These are phyloP conservation scores for Epichloe hybrida DNA, from an alignment of 2,329 filamentous ascomycete genomes.

Conservation along the genomic window DNA sequence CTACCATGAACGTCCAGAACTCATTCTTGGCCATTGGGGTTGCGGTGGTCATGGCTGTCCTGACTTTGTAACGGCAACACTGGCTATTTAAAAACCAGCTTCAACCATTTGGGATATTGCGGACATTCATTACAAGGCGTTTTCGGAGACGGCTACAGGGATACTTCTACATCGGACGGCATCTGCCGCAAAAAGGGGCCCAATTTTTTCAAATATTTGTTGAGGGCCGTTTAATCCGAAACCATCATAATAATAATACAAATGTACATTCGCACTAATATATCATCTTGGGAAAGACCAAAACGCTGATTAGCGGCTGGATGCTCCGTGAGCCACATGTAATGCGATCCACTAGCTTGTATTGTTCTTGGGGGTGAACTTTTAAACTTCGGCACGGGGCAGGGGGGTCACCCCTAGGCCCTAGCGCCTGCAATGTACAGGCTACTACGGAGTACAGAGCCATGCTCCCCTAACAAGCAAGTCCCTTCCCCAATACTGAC, in stretches of 20 bases:
- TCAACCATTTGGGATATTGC: neutral
- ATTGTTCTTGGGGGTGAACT: too few relatives aligned
- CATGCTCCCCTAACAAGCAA: too few relatives aligned
- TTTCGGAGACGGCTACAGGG: neutral
- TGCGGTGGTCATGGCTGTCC: constrained; percentile 4
- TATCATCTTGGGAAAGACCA: too few relatives aligned
- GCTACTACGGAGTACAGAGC: too few relatives aligned
- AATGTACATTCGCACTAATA: neutral
- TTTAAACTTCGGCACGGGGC: too few relatives aligned
- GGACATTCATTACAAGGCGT: neutral
- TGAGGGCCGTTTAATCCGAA: neutral
- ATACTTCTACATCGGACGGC: neutral
- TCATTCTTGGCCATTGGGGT: constrained; percentile 6
- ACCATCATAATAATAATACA: neutral
- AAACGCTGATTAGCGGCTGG: too few relatives aligned
- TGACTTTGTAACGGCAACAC: constrained; percentile 2
- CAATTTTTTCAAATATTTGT: neutral
- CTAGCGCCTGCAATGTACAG: too few relatives aligned
- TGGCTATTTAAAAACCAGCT: neutral
- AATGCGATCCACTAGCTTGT: too few relatives aligned
- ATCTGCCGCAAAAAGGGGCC: neutral
- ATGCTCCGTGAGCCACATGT: too few relatives aligned
- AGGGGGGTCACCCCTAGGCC: neutral
- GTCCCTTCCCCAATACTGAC: neutral
- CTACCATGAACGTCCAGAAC: constrained; percentile 3